Evolutionary conservation across 140 eudicot genomes (phyloP).

Genomic region (Flaveria floridana): DNA sequence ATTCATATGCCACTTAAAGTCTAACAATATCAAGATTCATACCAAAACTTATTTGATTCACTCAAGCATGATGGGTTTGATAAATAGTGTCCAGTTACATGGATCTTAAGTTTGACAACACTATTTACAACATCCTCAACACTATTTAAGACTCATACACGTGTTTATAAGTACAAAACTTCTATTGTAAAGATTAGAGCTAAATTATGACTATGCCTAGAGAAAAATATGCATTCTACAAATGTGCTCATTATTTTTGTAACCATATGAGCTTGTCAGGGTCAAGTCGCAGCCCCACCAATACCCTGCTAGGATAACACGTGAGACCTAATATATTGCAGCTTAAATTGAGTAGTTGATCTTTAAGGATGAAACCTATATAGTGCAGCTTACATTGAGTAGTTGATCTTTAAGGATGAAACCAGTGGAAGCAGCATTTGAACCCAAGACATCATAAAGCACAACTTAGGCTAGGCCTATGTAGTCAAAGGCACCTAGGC

Average conservation of each 20-base stretch:
- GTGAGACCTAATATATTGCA: not conserved
- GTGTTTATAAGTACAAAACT: not conserved
- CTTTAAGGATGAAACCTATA: not conserved
- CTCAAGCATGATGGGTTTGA: not conserved
- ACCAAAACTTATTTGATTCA: conserved; percentile 19
- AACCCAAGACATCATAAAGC: not conserved
- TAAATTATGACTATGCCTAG: not conserved
- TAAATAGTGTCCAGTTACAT: not conserved
- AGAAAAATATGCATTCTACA: not conserved
- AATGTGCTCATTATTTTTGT: not conserved
- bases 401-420: not conserved
- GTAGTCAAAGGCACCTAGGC: no score
- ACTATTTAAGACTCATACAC: not conserved
- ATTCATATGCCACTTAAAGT: conserved; percentile 7
- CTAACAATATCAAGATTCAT: conserved; percentile 1
- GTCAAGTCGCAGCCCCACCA: not conserved
- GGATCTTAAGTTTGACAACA: no score
- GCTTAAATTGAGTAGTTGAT: not conserved
- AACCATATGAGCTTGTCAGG: not conserved
- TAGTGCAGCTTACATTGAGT: not conserved
- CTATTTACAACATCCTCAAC: not conserved
- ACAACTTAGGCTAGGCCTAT: not conserved
- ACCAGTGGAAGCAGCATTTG: not conserved
- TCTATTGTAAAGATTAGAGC: not conserved
- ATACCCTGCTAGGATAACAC: not conserved